These are phyloP conservation scores for Claviceps sorghi DNA, from an alignment of 2,329 filamentous ascomycete species.

Conservation along the genomic window DNA sequence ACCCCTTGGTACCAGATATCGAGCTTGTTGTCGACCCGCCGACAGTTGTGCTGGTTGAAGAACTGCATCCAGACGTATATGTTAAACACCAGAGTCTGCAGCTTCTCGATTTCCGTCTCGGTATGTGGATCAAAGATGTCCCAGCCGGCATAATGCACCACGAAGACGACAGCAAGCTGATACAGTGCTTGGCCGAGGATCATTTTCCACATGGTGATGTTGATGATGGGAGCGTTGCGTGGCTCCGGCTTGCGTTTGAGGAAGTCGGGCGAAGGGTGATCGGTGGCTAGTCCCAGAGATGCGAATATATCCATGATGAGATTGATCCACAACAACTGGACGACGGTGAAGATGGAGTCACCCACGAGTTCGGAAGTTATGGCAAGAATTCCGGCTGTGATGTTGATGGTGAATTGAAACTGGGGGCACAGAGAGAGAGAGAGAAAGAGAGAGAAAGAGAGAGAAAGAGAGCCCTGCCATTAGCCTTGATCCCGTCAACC, in stretches of 20 bases:
- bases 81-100: conserved; percentile 64
- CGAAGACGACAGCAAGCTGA: conserved; percentile 48
- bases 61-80: conserved; percentile 85
- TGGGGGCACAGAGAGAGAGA: no score
- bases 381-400: conserved; percentile 49
- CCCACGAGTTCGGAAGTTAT: conserved; percentile 48
- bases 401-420: conserved; percentile 56
- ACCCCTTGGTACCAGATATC: conserved; percentile 68
- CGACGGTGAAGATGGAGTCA: conserved; percentile 41
- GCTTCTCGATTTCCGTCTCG: conserved; percentile 18
- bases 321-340: conserved; percentile 55
- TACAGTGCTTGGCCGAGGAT: conserved; percentile 69
- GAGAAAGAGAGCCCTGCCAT: no score
- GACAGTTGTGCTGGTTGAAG: conserved; percentile 70
- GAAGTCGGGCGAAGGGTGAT: conserved; percentile 41
- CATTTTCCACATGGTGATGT: conserved; percentile 77
- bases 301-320: conserved; percentile 57
- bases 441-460: no score
- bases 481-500: background rate
- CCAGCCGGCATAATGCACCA: conserved; percentile 46
- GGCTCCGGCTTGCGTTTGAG: conserved; percentile 54
- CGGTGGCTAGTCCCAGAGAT: conserved; percentile 48
- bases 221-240: conserved; percentile 60
- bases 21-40: conserved; percentile 67
- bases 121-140: conserved; percentile 39